phyloP scores from a whole-genome alignment of 2,329 filamentous ascomycete species.

The Fusarium poae region DNA sequence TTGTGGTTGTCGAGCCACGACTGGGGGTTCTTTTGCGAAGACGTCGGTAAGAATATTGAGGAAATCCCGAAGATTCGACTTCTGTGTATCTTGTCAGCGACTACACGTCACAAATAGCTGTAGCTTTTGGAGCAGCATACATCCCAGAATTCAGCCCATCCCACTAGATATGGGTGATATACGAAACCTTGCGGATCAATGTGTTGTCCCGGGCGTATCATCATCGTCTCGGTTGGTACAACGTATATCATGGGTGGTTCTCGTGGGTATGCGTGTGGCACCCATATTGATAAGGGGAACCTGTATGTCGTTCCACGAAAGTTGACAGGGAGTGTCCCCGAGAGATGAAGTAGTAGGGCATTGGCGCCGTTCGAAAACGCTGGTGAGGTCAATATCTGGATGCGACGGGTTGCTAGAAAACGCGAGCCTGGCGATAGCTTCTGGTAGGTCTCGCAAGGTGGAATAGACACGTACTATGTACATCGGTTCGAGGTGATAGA shows the following conservation, averaged over 20 bases:
- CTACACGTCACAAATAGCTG: not conserved
- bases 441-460: conserved; percentile 63
- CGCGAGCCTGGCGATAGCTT: conserved; percentile 50
- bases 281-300: conserved; percentile 93
- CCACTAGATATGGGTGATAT: conserved; percentile 94
- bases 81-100: conserved; percentile 61
- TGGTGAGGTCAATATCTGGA: conserved; percentile 54
- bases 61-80: conserved; percentile 86
- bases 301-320: conserved; percentile 92
- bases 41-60: conserved; percentile 84
- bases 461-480: conserved; percentile 78
- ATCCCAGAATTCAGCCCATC: conserved; percentile 92
- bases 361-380: conserved; percentile 91
- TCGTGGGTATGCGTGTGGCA: conserved; percentile 89
- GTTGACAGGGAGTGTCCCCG: conserved; percentile 88
- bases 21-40: conserved; percentile 94
- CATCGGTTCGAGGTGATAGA: conserved; percentile 87
- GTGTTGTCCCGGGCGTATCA: conserved; percentile 91
- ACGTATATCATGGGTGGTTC: conserved; percentile 91
- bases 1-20: conserved; percentile 75
- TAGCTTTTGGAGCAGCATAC: conserved; percentile 63
- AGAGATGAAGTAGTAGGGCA: conserved; percentile 86
- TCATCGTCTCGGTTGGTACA: conserved; percentile 87
- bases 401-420: conserved; percentile 12
- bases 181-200: conserved; percentile 93